phyloP scores from a whole-genome alignment of 1,139 yeast genomes.

The Debaryomycetaceae sp. region DNA sequence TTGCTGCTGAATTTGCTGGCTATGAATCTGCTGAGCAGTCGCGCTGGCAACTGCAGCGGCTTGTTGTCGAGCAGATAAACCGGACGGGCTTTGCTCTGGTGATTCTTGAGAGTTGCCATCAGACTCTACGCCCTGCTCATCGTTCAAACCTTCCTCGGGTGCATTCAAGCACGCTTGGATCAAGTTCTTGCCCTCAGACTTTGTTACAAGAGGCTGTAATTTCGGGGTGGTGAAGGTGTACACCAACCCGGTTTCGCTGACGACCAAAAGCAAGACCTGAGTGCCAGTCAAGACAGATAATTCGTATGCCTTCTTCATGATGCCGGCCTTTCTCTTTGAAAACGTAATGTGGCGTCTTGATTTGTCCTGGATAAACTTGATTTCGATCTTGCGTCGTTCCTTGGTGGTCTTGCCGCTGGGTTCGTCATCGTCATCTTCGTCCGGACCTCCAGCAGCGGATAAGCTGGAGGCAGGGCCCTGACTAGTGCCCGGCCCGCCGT shows the following conservation, averaged over 20 bases:
- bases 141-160: constrained; percentile 59
- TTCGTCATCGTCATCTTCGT: constrained; percentile 65
- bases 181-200: constrained; percentile 91
- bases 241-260: constrained; percentile 93
- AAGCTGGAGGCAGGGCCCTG: constrained; percentile 12
- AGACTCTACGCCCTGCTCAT: constrained; percentile 54
- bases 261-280: constrained; percentile 86
- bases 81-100: constrained; percentile 31
- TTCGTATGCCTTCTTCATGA: constrained; percentile 97
- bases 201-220: constrained; percentile 92
- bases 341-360: constrained; percentile 96
- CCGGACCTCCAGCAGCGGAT: constrained; percentile 15
- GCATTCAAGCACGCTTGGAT: constrained; percentile 97
- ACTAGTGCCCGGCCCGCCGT: constrained; percentile 6
- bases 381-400: constrained; percentile 94
- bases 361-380: constrained; percentile 93
- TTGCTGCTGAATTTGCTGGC: constrained; percentile 14
- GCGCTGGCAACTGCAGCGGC: constrained; percentile 13
- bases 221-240: constrained; percentile 98
- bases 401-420: constrained; percentile 44
- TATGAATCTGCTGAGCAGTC: constrained; percentile 15
- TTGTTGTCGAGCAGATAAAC: constrained; percentile 8
- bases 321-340: constrained; percentile 96
- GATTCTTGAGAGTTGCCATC: constrained; percentile 36
- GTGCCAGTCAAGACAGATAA: constrained; percentile 93